phyloP scores from a whole-genome alignment of 1,139 yeast genomes.

The Candida sanyaensis region DNA sequence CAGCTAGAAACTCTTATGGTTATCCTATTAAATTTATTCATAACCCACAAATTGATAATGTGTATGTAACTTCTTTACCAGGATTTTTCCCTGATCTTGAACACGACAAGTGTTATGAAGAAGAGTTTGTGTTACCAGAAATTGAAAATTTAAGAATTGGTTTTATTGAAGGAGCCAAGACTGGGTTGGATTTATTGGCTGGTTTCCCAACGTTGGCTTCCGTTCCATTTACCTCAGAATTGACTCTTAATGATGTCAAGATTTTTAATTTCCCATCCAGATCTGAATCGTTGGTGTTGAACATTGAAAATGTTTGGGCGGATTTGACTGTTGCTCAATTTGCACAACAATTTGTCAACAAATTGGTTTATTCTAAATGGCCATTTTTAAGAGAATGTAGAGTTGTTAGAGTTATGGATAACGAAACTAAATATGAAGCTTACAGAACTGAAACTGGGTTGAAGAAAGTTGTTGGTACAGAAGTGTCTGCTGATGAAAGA shows the following conservation, averaged over 20 bases:
- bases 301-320: conserved; percentile 53
- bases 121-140: conserved; percentile 51
- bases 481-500: conserved; percentile 41
- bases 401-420: conserved; percentile 65
- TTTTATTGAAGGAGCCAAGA: conserved; percentile 64
- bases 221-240: conserved; percentile 55
- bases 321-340: conserved; percentile 55
- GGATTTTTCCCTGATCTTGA: conserved; percentile 77
- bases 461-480: conserved; percentile 40
- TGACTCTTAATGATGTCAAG: conserved; percentile 63
- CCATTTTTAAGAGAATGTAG: conserved; percentile 86
- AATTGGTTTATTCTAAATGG: conserved; percentile 77
- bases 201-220: conserved; percentile 88
- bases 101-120: conserved; percentile 75
- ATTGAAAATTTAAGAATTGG: conserved; percentile 57
- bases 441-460: conserved; percentile 28
- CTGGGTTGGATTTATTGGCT: conserved; percentile 72
- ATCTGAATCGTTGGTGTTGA: conserved; percentile 77
- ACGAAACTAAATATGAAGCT: conserved; percentile 45
- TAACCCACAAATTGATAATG: conserved; percentile 73
- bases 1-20: conserved; percentile 73
- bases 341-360: conserved; percentile 58
- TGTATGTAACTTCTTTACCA: conserved; percentile 78
- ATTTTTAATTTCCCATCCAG: conserved; percentile 86
- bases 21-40: conserved; percentile 62